Percentiles rank a stretch among this genome's conserved stretches.
Evolutionary conservation across 2,329 filamentous ascomycete genomes (phyloP).

Genomic region (Didymella glomerata): DNA sequence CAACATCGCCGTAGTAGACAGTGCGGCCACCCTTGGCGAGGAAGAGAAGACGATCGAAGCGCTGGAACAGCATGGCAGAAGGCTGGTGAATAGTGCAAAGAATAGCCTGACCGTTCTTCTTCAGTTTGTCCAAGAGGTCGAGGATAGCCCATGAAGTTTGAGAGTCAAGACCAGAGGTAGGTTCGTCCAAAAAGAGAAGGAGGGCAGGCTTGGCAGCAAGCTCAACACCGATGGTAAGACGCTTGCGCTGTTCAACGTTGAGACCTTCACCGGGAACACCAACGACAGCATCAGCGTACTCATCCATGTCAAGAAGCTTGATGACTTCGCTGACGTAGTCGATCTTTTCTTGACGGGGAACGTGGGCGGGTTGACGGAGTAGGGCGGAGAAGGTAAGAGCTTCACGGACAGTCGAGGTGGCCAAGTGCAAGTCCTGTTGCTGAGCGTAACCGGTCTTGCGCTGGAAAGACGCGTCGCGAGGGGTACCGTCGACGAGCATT

Average conservation of each 20-base stretch:
- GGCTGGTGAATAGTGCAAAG: conserved; percentile 98
- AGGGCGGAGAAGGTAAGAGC: conserved; percentile 86
- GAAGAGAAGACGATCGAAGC: conserved; percentile 84
- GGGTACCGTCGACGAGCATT: conserved; percentile 81
- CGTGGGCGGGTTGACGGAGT: conserved; percentile 80
- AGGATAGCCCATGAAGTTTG: conserved; percentile 95
- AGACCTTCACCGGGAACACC: conserved; percentile 87
- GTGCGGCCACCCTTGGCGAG: conserved; percentile 77
- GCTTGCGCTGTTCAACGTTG: conserved; percentile 71
- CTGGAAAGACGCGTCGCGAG: conserved; percentile 83
- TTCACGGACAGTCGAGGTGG: conserved; percentile 86
- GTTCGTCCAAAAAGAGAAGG: conserved; percentile 92
- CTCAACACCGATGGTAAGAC: conserved; percentile 95
- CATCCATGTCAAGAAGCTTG: conserved; percentile 86
- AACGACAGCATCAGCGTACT: conserved; percentile 88
- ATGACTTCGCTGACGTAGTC: conserved; percentile 92
- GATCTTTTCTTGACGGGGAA: conserved; percentile 79
- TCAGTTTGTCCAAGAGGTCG: conserved; percentile 86
- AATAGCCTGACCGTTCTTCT: conserved; percentile 82
- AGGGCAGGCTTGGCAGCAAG: conserved; percentile 90
- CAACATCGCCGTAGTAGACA: conserved; percentile 84
- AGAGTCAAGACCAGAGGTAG: conserved; percentile 90
- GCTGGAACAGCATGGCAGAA: conserved; percentile 93
- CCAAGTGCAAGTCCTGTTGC: conserved; percentile 88
- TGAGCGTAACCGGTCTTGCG: conserved; percentile 92